Base-by-base conservation (phyloP, 73 alveolate genomes). In the Paramecium biaurelia region DNA sequence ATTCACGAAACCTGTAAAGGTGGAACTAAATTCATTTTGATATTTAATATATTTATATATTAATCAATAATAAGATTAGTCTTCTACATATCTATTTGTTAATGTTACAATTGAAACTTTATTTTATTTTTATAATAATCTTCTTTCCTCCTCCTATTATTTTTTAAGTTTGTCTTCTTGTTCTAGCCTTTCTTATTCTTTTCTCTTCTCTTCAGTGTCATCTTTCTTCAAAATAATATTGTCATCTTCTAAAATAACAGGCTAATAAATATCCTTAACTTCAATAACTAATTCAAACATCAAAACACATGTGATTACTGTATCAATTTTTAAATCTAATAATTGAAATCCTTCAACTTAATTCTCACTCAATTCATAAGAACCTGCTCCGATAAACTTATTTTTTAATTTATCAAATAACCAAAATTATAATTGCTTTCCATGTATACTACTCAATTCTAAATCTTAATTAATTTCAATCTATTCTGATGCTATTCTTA, bases 151-250 rank as follows among this genome's bases (percentile, higher is more conserved):
- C 34, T 72, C 86, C 28, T 32, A 72, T 72, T 28, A 15, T 14
- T 72, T 72, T 37, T 23, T 72, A 34, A 35, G 35, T 72, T 37
- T 72, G 7, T 30, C 90, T 41, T 79, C 90, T 45, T 45, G 3
- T 42, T 79, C 90, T 10, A 4, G 2, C 18, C 32, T 41, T 79
- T 79, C 90, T 20, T 43, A 18, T 26, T 79, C 45, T 79, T 23
- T 30, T 79, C 90, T 79, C 41, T 30, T 41, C 32, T 43, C 70
- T 43, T 79, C 90, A 41, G 90, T 20, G 23, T 79, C 72, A 41
- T 79, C 90, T 20, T 79, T 79, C 76, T 79, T 79, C 32, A 79
- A 24, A 10, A 79, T 79, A 12, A 21, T 45, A 14, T 79, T 43
- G 12, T 79, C 90, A 79, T 79, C 72, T 7, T 79, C 90, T 43